These are phyloP conservation scores for Cytospora piceicola DNA, from an alignment of 2,329 filamentous ascomycete species.

Conservation along the genomic window DNA sequence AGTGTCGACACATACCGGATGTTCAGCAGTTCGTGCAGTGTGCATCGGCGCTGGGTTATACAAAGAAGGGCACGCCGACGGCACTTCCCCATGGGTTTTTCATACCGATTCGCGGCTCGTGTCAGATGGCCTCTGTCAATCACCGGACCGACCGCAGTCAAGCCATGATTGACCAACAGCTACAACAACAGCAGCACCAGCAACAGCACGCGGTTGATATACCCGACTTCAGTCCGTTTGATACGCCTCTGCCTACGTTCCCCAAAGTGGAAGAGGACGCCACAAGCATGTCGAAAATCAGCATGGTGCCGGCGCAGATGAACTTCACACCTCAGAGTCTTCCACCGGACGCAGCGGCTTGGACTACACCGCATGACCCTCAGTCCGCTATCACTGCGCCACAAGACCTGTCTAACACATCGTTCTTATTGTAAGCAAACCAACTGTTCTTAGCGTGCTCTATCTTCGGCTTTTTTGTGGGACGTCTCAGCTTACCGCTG, in stretches of 20 bases:
- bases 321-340: conserved; percentile 29
- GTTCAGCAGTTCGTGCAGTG: conserved; percentile 45
- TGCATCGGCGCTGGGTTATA: conserved; percentile 40
- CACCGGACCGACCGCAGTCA: conserved; percentile 29
- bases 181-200: conserved; percentile 35
- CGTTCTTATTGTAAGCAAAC: conserved; percentile 29
- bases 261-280: conserved; percentile 31
- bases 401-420: conserved; percentile 30
- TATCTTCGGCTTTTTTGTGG: background rate
- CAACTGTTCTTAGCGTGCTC: background rate
- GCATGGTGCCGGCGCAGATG: conserved; percentile 27
- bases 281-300: conserved; percentile 30
- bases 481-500: conserved; percentile 23
- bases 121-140: conserved; percentile 27
- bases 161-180: conserved; percentile 30
- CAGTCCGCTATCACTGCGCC: conserved; percentile 28
- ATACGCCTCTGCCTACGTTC: conserved; percentile 30
- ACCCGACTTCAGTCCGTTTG: conserved; percentile 30
- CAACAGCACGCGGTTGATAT: conserved; percentile 28
- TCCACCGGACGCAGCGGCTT: conserved; percentile 26
- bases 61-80: conserved; percentile 26
- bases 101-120: conserved; percentile 37
- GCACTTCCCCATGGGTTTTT: conserved; percentile 28
- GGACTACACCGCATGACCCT: conserved; percentile 28
- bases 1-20: conserved; percentile 50